A percentile compares a stretch with the other conserved stretches of the same genome.
phyloP scores from a whole-genome alignment of 106 monocot genomes.

The Phalaenopsis equestris region DNA sequence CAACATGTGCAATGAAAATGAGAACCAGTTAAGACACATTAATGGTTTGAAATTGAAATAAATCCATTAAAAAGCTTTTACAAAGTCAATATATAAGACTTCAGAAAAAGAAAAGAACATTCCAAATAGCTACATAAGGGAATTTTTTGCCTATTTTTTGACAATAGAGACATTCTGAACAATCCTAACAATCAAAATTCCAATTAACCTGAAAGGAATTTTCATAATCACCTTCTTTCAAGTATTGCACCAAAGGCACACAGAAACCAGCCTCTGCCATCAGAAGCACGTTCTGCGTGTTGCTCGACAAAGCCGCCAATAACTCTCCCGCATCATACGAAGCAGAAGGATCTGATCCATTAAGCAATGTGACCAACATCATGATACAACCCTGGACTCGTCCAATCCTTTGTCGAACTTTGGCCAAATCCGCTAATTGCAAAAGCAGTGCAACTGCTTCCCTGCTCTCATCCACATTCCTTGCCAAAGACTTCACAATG shows the following conservation, averaged over 20 bases:
- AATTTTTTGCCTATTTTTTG: too few relatives aligned
- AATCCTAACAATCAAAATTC: not conserved
- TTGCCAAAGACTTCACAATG: constrained; percentile 51
- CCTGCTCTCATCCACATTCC: constrained; percentile 54
- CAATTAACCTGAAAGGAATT: not conserved
- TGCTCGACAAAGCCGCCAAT: constrained; percentile 43
- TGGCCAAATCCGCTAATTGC: constrained; percentile 26
- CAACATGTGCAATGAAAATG: too few relatives aligned
- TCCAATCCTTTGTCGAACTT: constrained; percentile 67
- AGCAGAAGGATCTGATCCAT: constrained; percentile 41
- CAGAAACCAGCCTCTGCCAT: constrained; percentile 91
- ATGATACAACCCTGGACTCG: constrained; percentile 70
- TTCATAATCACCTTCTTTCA: constrained; percentile 61
- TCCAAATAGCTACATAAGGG: too few relatives aligned
- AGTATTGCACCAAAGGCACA: constrained; percentile 41
- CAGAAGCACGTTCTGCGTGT: constrained; percentile 79
- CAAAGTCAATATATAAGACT: too few relatives aligned
- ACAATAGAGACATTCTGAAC: not conserved
- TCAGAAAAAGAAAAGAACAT: too few relatives aligned
- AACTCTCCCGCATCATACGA: constrained; percentile 50
- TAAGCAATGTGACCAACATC: constrained; percentile 60
- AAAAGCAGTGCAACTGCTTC: constrained; percentile 64
- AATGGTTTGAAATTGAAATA: too few relatives aligned
- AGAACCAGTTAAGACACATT: too few relatives aligned
- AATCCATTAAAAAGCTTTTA: too few relatives aligned